Base-by-base conservation (phyloP, 768 basidiomycete species). In the Boletellus emodensis region DNA sequence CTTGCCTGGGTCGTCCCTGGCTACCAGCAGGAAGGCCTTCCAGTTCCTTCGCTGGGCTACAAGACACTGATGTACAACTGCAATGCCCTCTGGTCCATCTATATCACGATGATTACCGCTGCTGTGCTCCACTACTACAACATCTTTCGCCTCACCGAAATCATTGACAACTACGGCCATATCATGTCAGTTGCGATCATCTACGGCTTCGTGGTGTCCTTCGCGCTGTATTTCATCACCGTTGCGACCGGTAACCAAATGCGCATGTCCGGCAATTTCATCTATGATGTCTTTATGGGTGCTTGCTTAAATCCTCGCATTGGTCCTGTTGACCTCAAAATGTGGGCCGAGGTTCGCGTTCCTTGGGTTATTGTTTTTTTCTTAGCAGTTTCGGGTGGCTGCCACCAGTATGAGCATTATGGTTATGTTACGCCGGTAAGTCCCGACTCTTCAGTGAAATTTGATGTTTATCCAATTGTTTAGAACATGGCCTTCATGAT, bases 401-500 rank as follows among this genome's bases (percentile, higher is more conserved):
- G 90, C 73, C 97, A 96, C 72, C 96, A 99, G 66, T 95, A 96
- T 66, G 93, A 97, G 60, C 73, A 80, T 22, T 82, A 86, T 56
- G 96, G 96, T 22, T 90, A 92, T 66, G 87, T 97, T 28, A 94
- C 94, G 0, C 88, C 91, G 0, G 91, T 93, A 62, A 48, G 84
- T 76, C 43, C 14, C 9, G 3, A 17, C 28, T 32, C 10, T 20
- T 44, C 36, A 37, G 13, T n/a, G 1, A 11, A 1, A 0, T 40
- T 42, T 22, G 18, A 4, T 42, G 18, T 28, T 52, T 11, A 39
- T 49, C 41, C 10, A 52, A 3, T 13, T 36, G 17, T 33, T 20
- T 18, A 94, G 91, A 98, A 98, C 68, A 93, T 95, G 89, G 85
- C 84, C 0, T 91, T 97, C 69, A 96, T 97, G 90, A 84, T 90